Evolutionary conservation across 2,329 filamentous ascomycete genomes (phyloP), one percentile per base, ranked within the genome.

Genomic region (Cercospora janseana): DNA sequence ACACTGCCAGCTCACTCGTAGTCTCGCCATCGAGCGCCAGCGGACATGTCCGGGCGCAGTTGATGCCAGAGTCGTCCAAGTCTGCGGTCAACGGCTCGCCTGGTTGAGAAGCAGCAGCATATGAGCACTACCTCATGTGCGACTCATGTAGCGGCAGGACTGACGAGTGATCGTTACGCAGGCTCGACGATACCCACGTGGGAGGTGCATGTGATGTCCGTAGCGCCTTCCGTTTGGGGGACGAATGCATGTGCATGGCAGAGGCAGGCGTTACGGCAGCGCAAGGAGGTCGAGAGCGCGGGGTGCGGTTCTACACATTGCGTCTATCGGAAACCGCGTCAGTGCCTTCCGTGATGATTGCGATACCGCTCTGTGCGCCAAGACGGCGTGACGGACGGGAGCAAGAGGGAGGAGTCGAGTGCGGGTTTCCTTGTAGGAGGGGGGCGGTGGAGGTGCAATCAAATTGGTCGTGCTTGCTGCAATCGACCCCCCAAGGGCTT

Each of bases 311-410:
- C 16, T 37, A 18, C 23, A 21, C 34, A 37, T 16, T 24, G 13
- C 35, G 23, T 40, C 21, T 40, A 40, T 9, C 35, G 20, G 35
- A 40, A 40, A 40, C 35, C n/a, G 35, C 35, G 21, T 23, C 9
- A 27, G 44, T 44, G 40, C 47, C 38, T 44, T 44, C 43, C 47
- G 23, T 50, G 31, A 20, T 23, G 26, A 40, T 26, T 31, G 21
- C 16, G 20, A 27, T n/a, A 6, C 34, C 18, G 41, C 21, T n/a
- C n/a, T n/a, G n/a, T 44, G 41, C 21, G 41, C 41, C 26, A 44
- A 28, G 41, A 44, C 28, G 41, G 28, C 31, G 41, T 44, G 41
- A 32, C 41, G 18, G 41, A 5, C 15, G 31, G 28, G n/a, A 18
- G 13, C 42, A 32, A 16, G 28, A 23, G 21, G 38, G 15, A 42